phyloP scores from a whole-genome alignment of 2,329 filamentous ascomycete species.

The Salinomyces thailandicus region DNA sequence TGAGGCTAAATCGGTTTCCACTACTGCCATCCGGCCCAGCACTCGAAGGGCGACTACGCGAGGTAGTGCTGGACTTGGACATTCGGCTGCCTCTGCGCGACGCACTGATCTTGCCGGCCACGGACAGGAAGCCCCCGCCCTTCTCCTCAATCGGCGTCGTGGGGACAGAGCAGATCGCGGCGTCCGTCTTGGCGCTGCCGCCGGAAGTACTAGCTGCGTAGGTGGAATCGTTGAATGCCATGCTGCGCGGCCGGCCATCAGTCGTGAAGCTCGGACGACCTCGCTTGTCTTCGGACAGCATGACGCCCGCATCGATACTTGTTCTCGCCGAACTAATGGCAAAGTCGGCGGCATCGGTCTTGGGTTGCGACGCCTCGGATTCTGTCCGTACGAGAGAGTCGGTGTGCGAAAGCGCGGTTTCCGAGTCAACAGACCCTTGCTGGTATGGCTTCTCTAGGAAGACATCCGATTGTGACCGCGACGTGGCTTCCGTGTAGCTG shows the following conservation, averaged over 20 bases:
- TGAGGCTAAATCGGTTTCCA: constrained; percentile 30
- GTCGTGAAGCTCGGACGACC: constrained; percentile 29
- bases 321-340: constrained; percentile 16
- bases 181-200: constrained; percentile 17
- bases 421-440: constrained; percentile 11
- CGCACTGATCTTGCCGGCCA: constrained; percentile 19
- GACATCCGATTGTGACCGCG: constrained; percentile 15
- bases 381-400: constrained; percentile 5
- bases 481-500: constrained; percentile 31
- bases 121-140: constrained; percentile 18
- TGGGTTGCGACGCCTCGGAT: constrained; percentile 1
- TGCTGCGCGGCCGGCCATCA: constrained; percentile 29
- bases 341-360: constrained; percentile 12
- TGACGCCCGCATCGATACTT: constrained; percentile 21
- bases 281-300: constrained; percentile 11
- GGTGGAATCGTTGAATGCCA: constrained; percentile 31
- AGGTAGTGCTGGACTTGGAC: constrained; percentile 16
- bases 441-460: constrained; percentile 18
- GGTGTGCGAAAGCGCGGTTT: constrained; percentile 11
- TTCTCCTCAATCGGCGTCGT: constrained; percentile 36
- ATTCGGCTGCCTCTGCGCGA: constrained; percentile 20
- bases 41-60: constrained; percentile 33
- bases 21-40: constrained; percentile 15
- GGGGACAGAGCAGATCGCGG: constrained; percentile 20
- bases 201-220: constrained; percentile 20